These are phyloP conservation scores for Entelexis paramagnoliae DNA, from an alignment of 1,139 yeast species.

Conservation along the genomic window DNA sequence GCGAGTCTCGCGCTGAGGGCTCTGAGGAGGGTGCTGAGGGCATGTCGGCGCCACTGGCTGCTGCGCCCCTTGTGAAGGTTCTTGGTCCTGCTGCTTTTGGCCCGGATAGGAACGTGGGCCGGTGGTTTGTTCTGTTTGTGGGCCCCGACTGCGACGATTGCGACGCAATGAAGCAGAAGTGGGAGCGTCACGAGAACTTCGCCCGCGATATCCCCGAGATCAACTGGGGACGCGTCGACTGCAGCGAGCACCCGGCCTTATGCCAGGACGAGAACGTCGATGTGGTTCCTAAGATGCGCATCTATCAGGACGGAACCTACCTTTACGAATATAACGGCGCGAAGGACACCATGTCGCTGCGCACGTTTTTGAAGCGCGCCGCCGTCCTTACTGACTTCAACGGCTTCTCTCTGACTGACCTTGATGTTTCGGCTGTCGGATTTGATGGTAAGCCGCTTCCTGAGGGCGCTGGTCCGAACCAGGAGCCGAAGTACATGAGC, in stretches of 20 bases:
- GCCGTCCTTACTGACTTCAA: conserved; percentile 6
- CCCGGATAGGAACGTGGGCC: conserved; percentile 12
- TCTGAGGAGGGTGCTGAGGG: neutral
- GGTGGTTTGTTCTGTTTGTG: conserved; percentile 19
- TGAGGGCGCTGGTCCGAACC: conserved; percentile 14
- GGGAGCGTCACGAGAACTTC: conserved; percentile 17
- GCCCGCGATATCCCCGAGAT: conserved; percentile 20
- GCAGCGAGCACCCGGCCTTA: conserved; percentile 32
- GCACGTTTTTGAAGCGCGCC: conserved; percentile 13
- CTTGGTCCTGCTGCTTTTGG: conserved; percentile 8
- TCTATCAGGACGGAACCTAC: conserved; percentile 31
- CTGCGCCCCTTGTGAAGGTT: neutral
- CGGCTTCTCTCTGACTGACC: conserved; percentile 10
- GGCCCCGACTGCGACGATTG: conserved; percentile 13
- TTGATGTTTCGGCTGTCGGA: conserved; percentile 5
- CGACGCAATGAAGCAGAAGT: conserved; percentile 10
- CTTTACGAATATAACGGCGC: conserved; percentile 24
- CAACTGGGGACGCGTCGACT: conserved; percentile 35
- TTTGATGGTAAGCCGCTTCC: conserved; percentile 2
- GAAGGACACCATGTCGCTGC: conserved; percentile 8
- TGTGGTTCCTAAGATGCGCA: conserved; percentile 30
- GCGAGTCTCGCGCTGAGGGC: too few species aligned
- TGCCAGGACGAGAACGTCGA: conserved; percentile 28
- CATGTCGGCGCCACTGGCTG: neutral
- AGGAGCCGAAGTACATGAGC: conserved; percentile 14